Conservation (phyloP, 2,329 filamentous ascomycete genomes). For the Ceratocystis destructans region DNA sequence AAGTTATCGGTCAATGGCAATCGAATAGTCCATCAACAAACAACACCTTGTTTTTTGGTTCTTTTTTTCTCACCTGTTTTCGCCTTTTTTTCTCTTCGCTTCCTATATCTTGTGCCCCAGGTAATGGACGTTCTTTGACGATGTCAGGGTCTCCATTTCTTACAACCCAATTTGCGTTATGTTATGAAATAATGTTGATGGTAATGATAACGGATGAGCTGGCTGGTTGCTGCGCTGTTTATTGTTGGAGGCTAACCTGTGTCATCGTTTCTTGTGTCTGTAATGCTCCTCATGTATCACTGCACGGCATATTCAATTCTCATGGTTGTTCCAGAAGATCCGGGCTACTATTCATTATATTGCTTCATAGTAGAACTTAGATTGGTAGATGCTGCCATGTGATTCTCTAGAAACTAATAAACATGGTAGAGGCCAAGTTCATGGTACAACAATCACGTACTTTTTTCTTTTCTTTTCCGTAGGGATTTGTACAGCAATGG, state of each 20-base stretch:
- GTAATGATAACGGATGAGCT: slow-evolving; percentile 5
- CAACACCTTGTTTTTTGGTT: slow-evolving; percentile 22
- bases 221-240: not conserved
- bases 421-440: no score
- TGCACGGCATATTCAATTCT: no score
- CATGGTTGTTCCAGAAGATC: no score
- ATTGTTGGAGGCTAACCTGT: not conserved
- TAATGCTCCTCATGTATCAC: no score
- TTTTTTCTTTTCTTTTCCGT: no score
- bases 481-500: not conserved
- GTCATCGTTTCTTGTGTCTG: not conserved
- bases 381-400: no score
- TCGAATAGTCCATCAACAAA: slow-evolving; percentile 40
- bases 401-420: no score
- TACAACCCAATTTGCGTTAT: not conserved
- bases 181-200: slow-evolving; percentile 3
- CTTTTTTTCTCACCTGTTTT: slow-evolving; percentile 19
- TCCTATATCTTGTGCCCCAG: slow-evolving; percentile 16
- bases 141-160: not conserved
- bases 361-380: no score
- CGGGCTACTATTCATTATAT: no score
- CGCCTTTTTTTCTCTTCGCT: slow-evolving; percentile 19
- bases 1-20: slow-evolving; percentile 41
- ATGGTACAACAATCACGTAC: no score
- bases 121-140: slow-evolving; percentile 1